phyloP scores from a whole-genome alignment of 2,329 filamentous ascomycete genomes.

The Ceratocystis alfenasii region DNA sequence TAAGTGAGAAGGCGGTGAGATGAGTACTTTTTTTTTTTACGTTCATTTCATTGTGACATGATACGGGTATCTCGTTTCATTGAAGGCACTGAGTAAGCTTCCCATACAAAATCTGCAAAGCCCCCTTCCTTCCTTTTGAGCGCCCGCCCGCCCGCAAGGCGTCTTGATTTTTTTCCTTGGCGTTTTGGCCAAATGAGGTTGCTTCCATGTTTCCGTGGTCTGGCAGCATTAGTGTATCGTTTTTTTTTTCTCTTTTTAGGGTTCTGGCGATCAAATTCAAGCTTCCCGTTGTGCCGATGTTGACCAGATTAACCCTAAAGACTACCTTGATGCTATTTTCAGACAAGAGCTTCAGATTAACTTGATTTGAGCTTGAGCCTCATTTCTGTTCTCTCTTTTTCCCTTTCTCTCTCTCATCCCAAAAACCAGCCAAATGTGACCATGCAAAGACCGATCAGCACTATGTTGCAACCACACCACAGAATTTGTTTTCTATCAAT shows the following conservation, averaged over 20 bases:
- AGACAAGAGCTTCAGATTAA: neutral
- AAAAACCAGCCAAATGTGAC: neutral
- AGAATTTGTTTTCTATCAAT: neutral
- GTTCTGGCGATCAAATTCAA: neutral
- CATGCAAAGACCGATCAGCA: neutral
- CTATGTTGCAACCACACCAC: constrained; percentile 1
- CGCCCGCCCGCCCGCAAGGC: neutral
- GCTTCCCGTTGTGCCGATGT: neutral
- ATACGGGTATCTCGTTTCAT: neutral
- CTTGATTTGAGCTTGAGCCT: neutral
- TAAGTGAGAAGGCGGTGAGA: constrained; percentile 6
- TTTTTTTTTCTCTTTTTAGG: neutral
- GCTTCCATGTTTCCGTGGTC: constrained; percentile 14
- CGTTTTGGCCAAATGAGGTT: neutral
- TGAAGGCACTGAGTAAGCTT: too few species aligned
- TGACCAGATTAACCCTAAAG: neutral
- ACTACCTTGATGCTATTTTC: neutral
- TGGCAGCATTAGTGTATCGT: neutral
- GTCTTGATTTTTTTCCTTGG: neutral
- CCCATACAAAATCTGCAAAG: too few species aligned
- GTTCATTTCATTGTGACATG: constrained; percentile 8
- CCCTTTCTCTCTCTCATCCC: neutral
- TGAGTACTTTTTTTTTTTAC: constrained; percentile 1
- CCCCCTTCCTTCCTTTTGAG: neutral
- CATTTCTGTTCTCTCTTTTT: neutral